These are phyloP conservation scores for Apodospora peruviana DNA, from an alignment of 495 filamentous ascomycete genomes.

Conservation along the genomic window DNA sequence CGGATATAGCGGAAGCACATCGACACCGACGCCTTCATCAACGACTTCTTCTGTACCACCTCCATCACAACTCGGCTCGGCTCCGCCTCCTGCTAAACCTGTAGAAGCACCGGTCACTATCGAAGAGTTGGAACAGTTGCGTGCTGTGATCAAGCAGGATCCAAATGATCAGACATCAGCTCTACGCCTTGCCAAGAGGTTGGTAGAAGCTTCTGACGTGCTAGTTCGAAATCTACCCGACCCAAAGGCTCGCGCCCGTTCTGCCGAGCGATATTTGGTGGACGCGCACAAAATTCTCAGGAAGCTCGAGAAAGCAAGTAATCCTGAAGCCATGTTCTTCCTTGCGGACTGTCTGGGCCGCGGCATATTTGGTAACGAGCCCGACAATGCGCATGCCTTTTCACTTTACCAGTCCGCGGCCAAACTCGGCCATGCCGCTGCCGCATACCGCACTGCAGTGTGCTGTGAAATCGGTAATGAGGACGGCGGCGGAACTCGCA, in stretches of 20 bases:
- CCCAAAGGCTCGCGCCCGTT: constrained; percentile 64
- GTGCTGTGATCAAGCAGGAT: constrained; percentile 58
- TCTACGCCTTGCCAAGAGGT: constrained; percentile 72
- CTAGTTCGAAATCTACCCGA: constrained; percentile 72
- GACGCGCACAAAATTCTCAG: constrained; percentile 89
- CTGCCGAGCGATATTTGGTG: constrained; percentile 73
- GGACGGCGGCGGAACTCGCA: constrained; percentile 84
- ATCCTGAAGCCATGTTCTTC: constrained; percentile 88
- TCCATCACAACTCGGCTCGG: constrained; percentile 3
- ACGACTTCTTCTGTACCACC: background rate
- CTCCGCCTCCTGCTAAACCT: constrained; percentile 19
- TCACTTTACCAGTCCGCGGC: constrained; percentile 88
- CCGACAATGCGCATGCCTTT: constrained; percentile 86
- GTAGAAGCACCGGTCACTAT: constrained; percentile 59
- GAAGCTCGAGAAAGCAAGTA: constrained; percentile 61
- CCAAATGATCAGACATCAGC: constrained; percentile 66
- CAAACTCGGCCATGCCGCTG: constrained; percentile 76
- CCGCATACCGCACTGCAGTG: constrained; percentile 91
- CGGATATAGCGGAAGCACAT: constrained; percentile 24
- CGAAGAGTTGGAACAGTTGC: constrained; percentile 70
- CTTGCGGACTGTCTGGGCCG: constrained; percentile 85
- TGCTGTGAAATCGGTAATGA: constrained; percentile 97
- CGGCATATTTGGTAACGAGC: constrained; percentile 56
- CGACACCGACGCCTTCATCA: background rate
- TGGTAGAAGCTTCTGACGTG: constrained; percentile 76